Evolutionary conservation across 345 rosid genomes (phyloP).

Genomic region (Eucalyptus marginata): DNA sequence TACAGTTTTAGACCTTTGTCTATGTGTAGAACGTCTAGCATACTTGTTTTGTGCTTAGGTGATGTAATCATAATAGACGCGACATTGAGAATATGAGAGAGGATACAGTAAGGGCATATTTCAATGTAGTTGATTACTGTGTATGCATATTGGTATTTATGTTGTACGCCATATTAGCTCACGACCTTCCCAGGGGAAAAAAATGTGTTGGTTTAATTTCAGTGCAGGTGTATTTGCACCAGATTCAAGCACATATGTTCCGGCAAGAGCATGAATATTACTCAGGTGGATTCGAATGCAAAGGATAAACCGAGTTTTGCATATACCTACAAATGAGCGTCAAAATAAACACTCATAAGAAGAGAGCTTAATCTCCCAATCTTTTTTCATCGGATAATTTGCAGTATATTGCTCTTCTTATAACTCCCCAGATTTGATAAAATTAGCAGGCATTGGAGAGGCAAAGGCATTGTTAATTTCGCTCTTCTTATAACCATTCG

Average conservation of each 20-base stretch:
- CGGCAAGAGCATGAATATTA: neutral
- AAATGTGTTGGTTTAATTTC: neutral
- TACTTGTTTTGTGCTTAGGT: neutral
- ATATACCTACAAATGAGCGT: neutral
- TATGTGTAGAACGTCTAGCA: neutral
- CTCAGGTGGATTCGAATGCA: neutral
- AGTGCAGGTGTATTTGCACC: neutral
- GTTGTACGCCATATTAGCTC: neutral
- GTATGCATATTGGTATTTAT: too few relatives aligned
- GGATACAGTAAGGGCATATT: too few relatives aligned
- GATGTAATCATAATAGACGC: too few relatives aligned
- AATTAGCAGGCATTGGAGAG: neutral
- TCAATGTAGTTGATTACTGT: too few relatives aligned
- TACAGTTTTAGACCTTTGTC: neutral
- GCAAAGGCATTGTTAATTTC: neutral
- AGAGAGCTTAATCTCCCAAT: neutral
- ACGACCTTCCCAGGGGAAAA: neutral
- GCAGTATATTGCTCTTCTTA: neutral
- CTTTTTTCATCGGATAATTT: neutral
- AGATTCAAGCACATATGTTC: neutral
- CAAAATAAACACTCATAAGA: neutral
- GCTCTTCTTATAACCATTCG: too few relatives aligned
- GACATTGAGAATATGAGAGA: accelerated
- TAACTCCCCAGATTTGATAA: neutral
- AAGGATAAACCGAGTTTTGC: neutral